A percentile compares a stretch with the other conserved stretches of the same genome.
phyloP scores from a whole-genome alignment of 2,329 filamentous ascomycete genomes.

The Chrysoporthe deuterocubensis region DNA sequence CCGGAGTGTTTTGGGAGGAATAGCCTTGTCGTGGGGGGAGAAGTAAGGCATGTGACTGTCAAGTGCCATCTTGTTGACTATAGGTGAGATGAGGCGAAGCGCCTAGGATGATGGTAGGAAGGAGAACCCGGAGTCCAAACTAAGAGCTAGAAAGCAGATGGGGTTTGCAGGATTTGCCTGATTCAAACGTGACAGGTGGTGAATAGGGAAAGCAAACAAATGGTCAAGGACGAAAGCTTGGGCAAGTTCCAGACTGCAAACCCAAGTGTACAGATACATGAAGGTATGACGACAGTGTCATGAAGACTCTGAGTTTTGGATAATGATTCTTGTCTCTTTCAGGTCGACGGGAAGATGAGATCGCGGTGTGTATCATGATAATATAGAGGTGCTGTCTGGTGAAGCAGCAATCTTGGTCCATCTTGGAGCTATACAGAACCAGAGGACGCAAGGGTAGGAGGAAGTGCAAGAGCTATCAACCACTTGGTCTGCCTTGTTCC shows the following conservation, averaged over 20 bases:
- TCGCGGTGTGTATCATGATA: background rate
- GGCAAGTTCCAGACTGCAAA: background rate
- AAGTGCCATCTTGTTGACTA: slow-evolving; percentile 20
- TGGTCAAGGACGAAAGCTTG: background rate
- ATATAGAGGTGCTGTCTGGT: background rate
- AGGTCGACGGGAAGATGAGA: background rate
- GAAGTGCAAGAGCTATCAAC: slow-evolving; percentile 10
- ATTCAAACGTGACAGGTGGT: background rate
- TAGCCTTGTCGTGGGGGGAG: slow-evolving; percentile 22
- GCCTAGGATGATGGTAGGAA: background rate
- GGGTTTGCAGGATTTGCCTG: background rate
- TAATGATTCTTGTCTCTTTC: background rate
- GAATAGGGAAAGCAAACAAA: background rate
- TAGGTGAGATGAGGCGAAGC: background rate
- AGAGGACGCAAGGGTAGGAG: background rate
- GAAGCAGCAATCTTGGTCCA: background rate
- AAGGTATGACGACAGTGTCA: slow-evolving; percentile 9
- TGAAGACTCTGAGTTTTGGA: background rate
- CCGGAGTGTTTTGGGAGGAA: slow-evolving; percentile 21
- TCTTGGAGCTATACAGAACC: background rate
- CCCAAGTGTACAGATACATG: background rate
- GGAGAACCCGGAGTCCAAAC: background rate
- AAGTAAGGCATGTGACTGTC: slow-evolving; percentile 23
- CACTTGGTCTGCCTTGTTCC: slow-evolving; percentile 11
- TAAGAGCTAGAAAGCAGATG: background rate